Evolutionary conservation across 352 stramenopile species (phyloP), one percentile per base, ranked within the genome.

Genomic region (Globisporangium rhizosaccharum): DNA sequence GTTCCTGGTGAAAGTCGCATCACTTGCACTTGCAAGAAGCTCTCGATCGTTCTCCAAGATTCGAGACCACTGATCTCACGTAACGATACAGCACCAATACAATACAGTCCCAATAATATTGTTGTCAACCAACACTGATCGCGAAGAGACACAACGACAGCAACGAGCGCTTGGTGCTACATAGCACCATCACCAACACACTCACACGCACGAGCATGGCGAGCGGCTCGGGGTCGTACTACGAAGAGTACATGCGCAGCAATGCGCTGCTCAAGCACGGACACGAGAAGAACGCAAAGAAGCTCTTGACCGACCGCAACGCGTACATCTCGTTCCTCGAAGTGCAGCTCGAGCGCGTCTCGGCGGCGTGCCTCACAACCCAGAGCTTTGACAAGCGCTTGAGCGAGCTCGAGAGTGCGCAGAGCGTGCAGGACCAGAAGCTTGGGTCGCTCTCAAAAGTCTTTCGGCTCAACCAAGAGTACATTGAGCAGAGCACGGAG

Each of bases 301-400:
- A 89, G 52, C 68, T 96, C 39, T 66, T 96, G 42, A 96, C 85
- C 2, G 87, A 96, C 66, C 81, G 87, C 37, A 81, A 71, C 48
- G 86, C 86, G 44, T 96, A 96, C 73, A 87, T 94, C 33, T 92
- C 82, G 8, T 96, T 92, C 67, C 77, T 96, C 2, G 86, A 96
- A 61, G 82, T 91, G 60, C 86, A 96, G 66, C 68, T 96, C 42
- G 86, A 96, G 64, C 82, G 84, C 33, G 84, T 96, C 9, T 90
- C 82, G n/a, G 75, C 86, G 3, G 86, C 85, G 20, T 92, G 82
- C 46, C 63, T 95, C 56, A 79, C 70, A 8, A 76, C 75, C 49
- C 79, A 93, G 63, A 83, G 71, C 23, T 81, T 91, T 51, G 82
- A 92, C 62, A 68, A 72, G 64, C 74, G 81, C 8, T 63, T 92